Base-by-base conservation (phyloP, 352 stramenopile species). In the Phytophthora hibernalis region DNA sequence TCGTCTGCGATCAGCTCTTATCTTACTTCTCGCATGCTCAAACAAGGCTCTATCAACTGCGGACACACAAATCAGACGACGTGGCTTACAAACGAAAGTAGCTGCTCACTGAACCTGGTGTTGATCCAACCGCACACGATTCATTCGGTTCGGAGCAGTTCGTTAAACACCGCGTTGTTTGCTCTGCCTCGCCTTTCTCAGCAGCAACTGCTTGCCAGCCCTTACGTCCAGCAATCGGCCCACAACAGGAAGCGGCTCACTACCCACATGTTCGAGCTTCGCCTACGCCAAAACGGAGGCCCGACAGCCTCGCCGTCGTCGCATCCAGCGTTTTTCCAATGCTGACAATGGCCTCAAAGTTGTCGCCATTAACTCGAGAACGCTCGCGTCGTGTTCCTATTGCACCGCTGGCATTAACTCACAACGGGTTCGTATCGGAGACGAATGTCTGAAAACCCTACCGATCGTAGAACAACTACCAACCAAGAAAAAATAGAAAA, bases 401-500 rank as follows among this genome's bases (percentile, higher is more conserved):
- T 53, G 12, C n/a, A n/a, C 21, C 40, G 21, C 18, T 50, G 22
- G 33, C 35, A 68, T 48, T 54, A 47, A 50, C 57, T 64, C 55
- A 57, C 56, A 11, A 42, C 35, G n/a, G n/a, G n/a, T n/a, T n/a
- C n/a, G n/a, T n/a, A n/a, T n/a, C 18, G 16, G 35, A 42, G 33
- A 40, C 33, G 10, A 40, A 40, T 13, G 33, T n/a, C n/a, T 40
- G 1, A 3, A 12, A 49, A 26, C 42, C 42, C 42, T 20, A 49
- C 16, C 18, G 13, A 21, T 31, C 45, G 18, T 28, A 8, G n/a
- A 30, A 16, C 47, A 45, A 31, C 6, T 31, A 31, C 1, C 45
- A 42, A 54, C 31, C 20, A 12, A 24, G 42, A 31, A 62, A 58
- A 76, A 63, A 54, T 73, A 60, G 57, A 75, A 75, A 70, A 50